These are phyloP conservation scores for Quercus gilva DNA, from an alignment of 306 rosid species.

Conservation along the genomic window DNA sequence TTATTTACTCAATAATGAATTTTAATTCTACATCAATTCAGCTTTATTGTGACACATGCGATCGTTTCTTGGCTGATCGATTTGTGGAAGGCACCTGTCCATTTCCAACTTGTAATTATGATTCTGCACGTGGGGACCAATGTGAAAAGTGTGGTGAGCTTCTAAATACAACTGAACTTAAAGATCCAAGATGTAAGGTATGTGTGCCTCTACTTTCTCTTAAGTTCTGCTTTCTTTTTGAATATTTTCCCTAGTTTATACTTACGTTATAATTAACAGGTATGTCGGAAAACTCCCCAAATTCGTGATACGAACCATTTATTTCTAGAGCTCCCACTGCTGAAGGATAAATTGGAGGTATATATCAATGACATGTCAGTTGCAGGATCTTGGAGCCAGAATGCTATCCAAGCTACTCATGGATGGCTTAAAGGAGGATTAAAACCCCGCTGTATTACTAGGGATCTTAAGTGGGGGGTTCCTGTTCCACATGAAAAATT, in stretches of 20 bases:
- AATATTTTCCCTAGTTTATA: background rate
- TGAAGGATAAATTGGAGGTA: constrained; percentile 65
- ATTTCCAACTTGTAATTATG: constrained; percentile 70
- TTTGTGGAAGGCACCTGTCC: constrained; percentile 95
- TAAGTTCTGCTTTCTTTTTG: background rate
- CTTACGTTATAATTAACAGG: constrained; percentile 37
- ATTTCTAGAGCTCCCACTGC: constrained; percentile 87
- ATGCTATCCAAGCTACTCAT: constrained; percentile 85
- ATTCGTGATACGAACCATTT: constrained; percentile 84
- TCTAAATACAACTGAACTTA: constrained; percentile 81
- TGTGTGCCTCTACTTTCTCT: background rate
- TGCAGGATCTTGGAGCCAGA: constrained; percentile 90
- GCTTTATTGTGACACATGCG: constrained; percentile 84
- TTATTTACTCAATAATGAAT: constrained; percentile 1
- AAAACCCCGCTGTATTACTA: constrained; percentile 78
- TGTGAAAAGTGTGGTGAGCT: constrained; percentile 97
- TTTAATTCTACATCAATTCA: constrained; percentile 37
- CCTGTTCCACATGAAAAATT: constrained; percentile 92
- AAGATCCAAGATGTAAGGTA: constrained; percentile 92
- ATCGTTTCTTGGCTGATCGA: constrained; percentile 85
- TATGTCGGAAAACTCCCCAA: constrained; percentile 71
- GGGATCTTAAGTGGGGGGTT: constrained; percentile 99
- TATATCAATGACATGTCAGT: constrained; percentile 73
- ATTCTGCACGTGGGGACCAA: constrained; percentile 94
- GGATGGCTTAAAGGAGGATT: constrained; percentile 93